These are phyloP conservation scores for Calonectria hawksworthii DNA, from an alignment of 2,329 filamentous ascomycete species.

Conservation along the genomic window DNA sequence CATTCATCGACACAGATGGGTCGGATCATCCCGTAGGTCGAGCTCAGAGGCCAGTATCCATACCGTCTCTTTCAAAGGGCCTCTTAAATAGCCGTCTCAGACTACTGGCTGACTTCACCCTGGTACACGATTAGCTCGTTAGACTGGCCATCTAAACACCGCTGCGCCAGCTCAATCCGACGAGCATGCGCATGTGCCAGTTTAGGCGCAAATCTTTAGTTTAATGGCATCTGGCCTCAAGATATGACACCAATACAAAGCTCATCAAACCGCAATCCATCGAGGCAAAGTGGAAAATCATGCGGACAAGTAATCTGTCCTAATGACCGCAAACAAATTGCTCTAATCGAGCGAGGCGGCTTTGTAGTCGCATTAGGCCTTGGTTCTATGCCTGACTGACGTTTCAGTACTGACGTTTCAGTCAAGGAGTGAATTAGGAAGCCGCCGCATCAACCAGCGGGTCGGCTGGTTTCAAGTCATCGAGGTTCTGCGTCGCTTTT, in stretches of 20 bases:
- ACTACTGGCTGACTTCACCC: background rate
- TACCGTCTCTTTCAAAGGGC: no score
- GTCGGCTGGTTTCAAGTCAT: background rate
- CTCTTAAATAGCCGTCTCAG: background rate
- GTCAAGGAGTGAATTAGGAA: background rate
- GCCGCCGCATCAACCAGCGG: background rate
- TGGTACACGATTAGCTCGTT: no score
- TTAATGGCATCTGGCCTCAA: background rate
- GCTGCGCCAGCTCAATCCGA: background rate
- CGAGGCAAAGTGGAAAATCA: background rate
- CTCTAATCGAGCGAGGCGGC: background rate
- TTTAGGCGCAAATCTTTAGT: background rate
- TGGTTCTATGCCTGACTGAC: background rate
- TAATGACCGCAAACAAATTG: no score
- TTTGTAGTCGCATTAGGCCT: background rate
- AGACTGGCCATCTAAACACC: background rate
- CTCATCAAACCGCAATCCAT: background rate
- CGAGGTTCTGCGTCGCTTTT: slow-evolving; percentile 3
- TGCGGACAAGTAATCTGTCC: background rate
- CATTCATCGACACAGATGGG: background rate
- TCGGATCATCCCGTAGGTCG: background rate
- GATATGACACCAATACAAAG: background rate
- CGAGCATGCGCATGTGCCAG: background rate
- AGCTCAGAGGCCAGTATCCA: background rate
- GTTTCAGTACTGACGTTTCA: background rate